Evolutionary conservation across 495 filamentous ascomycete species (phyloP), one percentile per base, ranked within the genome.

Genomic region (Friedmanniomyces endolithicus): DNA sequence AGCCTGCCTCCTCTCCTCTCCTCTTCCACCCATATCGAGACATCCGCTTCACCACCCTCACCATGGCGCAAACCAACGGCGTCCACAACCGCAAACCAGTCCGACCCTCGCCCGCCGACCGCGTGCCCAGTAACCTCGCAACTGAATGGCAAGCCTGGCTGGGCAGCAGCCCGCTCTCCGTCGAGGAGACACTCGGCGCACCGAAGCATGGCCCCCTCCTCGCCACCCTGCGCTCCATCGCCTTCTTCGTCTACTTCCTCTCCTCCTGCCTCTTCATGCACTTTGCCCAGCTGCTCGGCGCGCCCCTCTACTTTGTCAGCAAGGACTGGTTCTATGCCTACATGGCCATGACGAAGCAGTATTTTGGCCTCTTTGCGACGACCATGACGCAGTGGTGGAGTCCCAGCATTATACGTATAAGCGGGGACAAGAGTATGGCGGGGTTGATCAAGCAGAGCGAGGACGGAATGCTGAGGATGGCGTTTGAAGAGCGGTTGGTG

Each of bases 341-440:
- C 67, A 89, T 90, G 78, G 78, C 85, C 29, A 63, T 86, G 58
- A 86, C 83, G 0, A 90, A 92, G 65, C 77, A 82, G 54, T 79
- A 74, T 31, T 90, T 89, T 65, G 86, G 85, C 24, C 67, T 90
- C 6, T 60, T 86, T 23, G 78, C 83, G 52, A 86, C 79, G 12
- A 85, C 81, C 20, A 79, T 88, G 73, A 89, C 86, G 19, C 76
- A 88, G 57, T 87, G 84, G 82, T 92, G 84, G 84, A 78, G 77
- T 46, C 87, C 87, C 8, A 88, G 84, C 1, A 69, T 78, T 11
- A 79, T 92, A 44, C 75, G 84, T 43, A 80, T 90, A 52, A 88
- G 83, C 65, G 86, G 86, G 8, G 84, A 90, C 69, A 76, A 75
- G 55, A 84, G 77, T 52, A 82, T 90, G 43, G 74, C 79, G 22